phyloP scores from a whole-genome alignment of 139 green algal genomes.

The Chlamydomonas schloesseri region DNA sequence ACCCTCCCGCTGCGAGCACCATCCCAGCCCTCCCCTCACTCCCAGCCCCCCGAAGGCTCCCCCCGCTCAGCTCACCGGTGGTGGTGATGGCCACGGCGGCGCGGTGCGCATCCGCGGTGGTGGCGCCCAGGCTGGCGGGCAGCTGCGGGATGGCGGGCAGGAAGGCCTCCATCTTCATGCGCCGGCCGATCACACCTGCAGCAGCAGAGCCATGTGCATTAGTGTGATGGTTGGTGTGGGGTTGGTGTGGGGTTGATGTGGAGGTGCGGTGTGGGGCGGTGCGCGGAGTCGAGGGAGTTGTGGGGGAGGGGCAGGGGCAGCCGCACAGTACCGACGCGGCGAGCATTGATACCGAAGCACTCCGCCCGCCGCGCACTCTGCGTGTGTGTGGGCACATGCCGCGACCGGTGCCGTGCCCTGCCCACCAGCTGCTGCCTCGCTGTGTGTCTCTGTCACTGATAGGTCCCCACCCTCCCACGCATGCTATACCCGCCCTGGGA shows the following conservation, averaged over 20 bases:
- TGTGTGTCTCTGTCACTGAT: not conserved
- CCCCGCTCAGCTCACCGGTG: conserved; percentile 77
- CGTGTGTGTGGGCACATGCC: too few relatives aligned
- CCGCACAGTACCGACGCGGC: too few relatives aligned
- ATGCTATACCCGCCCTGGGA: too few relatives aligned
- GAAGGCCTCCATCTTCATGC: conserved; percentile 95
- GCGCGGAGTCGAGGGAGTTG: too few relatives aligned
- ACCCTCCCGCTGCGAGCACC: not conserved
- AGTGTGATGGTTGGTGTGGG: not conserved
- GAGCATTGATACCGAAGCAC: too few relatives aligned
- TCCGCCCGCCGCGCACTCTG: too few relatives aligned
- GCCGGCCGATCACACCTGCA: conserved; percentile 93
- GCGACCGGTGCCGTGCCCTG: too few relatives aligned
- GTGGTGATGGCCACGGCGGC: conserved; percentile 93
- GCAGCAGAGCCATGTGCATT: not conserved
- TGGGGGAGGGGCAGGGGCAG: too few relatives aligned
- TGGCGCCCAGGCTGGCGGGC: conserved; percentile 65
- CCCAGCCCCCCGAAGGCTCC: not conserved
- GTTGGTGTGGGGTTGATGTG: not conserved
- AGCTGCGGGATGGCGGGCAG: conserved; percentile 85
- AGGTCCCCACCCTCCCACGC: too few relatives aligned
- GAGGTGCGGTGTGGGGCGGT: too few relatives aligned
- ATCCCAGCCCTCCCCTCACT: not conserved
- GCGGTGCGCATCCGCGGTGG: conserved; percentile 75
- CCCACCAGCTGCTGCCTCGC: too few relatives aligned